Base-by-base conservation (phyloP, 495 filamentous ascomycete species). In the Lindgomyces ingoldianus region DNA sequence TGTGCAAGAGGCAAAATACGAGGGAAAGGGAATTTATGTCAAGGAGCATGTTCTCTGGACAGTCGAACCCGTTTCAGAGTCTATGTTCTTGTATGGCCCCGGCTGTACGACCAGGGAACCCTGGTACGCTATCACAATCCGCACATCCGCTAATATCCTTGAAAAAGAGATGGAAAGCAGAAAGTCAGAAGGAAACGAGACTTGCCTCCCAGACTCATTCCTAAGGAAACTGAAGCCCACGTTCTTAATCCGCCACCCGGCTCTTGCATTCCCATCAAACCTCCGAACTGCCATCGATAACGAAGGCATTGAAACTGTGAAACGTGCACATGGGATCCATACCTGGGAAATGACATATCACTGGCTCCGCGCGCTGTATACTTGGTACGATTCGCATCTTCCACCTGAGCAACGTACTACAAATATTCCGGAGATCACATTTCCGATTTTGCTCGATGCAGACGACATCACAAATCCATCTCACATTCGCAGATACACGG, bases 221-320 rank as follows among this genome's bases (percentile, higher is more conserved):
- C 69, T 81, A 26, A 65, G 62, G 1, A 70, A 64, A 2, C 78
- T 73, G 68, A 61, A 65, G 16, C 64, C 76, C 29, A 74, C 74
- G 3, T 79, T 81, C 57, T 65, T 80, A 29, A 77, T 81, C 46
- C 75, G 79, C 9, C 76, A 81, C 54, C 79, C 79, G 4, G 74
- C 75, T 16, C 61, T 79, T 33, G 70, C 74, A 33, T 73, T 77
- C 25, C 75, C 79, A 12, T 78, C 75, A 0, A 59, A 70, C 3
- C 75, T 74, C 51, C 77, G 78, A 18, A 68, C 77, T 0, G 59
- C 71, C 25, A 48, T 65, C 9, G 56, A 65, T 12, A 55, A 58
- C n/a, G 45, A 59, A 30, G 73, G 68, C 1, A 27, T 59, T 9
- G 29, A 67, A 33, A 62, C 56, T 14, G 47, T 62, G 8, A 59